Evolutionary conservation across 306 rosid genomes (phyloP), one percentile per base, ranked within the genome.

Genomic region (Glycine latifolia): DNA sequence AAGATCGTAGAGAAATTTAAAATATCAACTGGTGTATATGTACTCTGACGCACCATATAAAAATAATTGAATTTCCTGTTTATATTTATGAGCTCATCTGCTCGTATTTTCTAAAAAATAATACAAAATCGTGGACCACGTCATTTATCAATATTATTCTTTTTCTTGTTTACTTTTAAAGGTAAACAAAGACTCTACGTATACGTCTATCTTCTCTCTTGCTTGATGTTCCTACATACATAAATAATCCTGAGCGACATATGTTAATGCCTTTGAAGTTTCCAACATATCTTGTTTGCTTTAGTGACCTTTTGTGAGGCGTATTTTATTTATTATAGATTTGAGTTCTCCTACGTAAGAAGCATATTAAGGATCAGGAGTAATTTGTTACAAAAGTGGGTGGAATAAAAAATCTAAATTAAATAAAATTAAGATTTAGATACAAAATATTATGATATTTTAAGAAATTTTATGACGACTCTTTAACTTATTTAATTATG

Each of bases 21-120:
- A 77, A 3, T 54, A 56, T 74, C 43, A 56, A 65, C 47, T 60
- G 7, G 70, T 20, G 71, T 46, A 60, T 77, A 35, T 77, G 79
- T 77, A 10, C 17, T 63, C 49, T 77, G 81, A 77, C 73, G 52
- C 73, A 77, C 49, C 63, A 65, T 63, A 33, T 26, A 35, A 60
- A 26, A 61, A 33, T 48, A 35, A 26, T 13, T 60, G n/a, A 60
- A 46, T 20, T 60, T 8, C 31, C 10, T 20, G 33, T 60, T 60
- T 8, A 26, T 59, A 37, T 37, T 8, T 11, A 2, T 39, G 53
- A 56, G 15, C 10, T 76, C 71, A 62, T 49, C 3, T 37, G 31
- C 31, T 26, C 31, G 2, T 37, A 37, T 37, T 33, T 48, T 44
- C 49, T 46, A 72, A 13, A 13, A 13, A 11, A 48, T 76, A 6